Evolutionary conservation across 805 yeast genomes (phyloP), one percentile per base, ranked within the genome.

Genomic region (Ogataea pini): DNA sequence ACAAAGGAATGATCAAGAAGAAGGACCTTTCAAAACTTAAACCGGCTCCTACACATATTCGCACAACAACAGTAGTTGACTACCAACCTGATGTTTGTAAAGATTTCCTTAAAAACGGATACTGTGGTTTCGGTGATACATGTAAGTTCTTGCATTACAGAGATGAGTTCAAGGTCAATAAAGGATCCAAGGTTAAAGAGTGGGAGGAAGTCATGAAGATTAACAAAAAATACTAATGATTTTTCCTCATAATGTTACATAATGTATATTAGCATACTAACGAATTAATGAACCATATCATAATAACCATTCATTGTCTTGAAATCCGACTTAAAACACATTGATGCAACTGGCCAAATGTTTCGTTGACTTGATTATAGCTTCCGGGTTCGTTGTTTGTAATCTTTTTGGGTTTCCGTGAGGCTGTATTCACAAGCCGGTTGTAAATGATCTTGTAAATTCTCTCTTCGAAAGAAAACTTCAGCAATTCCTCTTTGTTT

Each of bases 51-150:
- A 43, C 78, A 0, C 77, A 77, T 58, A 75, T 91, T 24, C 74
- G 80, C 38, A 76, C 84, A 10, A 86, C 90, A 0, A 83, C 88
- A 0, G 71, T 83, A 1, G 76, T 86, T 32, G 99, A 94, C 61
- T 94, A 84, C 61, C 96, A 89, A 63, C 91, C 95, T 1, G 97
- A 94, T 61, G 84, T 94, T 1, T 94, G 99, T 63, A 94, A 92
- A 61, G 98, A 94, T 65, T 94, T 78, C 65, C 78, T 82, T 49
- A 86, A 85, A 56, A 91, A 95, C 0, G 99, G 99, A 0, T 91
- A 82, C 62, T 94, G 99, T 74, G 97, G 97, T 5, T 94, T 85
- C 64, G 99, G 99, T 7, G 99, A 94, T 59, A 85, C 94, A 29
- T 94, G 99, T 71, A 94, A 94, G 69, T 94, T 94, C 65, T 65